These are phyloP conservation scores for Aspergillus sp. DNA, from an alignment of 2,329 filamentous ascomycete genomes.

Conservation along the genomic window DNA sequence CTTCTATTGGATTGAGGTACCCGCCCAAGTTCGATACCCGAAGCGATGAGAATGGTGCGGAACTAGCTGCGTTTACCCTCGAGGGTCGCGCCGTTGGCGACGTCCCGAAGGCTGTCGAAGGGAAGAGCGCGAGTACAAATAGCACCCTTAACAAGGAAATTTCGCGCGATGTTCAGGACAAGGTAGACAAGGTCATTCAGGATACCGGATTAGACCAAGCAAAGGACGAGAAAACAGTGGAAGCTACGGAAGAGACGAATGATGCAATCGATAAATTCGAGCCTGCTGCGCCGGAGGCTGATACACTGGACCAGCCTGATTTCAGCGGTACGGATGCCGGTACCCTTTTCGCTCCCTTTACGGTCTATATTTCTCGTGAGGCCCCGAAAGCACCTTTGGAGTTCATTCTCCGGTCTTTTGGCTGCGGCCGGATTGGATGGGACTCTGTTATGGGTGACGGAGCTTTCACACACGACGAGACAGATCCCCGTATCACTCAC, in stretches of 20 bases:
- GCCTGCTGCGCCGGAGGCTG: slow-evolving; percentile 71
- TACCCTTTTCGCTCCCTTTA: slow-evolving; percentile 78
- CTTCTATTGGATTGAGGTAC: slow-evolving; percentile 82
- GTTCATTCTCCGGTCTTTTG: slow-evolving; percentile 87
- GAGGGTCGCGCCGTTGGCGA: slow-evolving; percentile 59
- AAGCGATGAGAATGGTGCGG: slow-evolving; percentile 82
- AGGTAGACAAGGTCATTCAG: slow-evolving; percentile 51
- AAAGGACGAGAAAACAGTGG: slow-evolving; percentile 36
- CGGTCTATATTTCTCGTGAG: slow-evolving; percentile 88
- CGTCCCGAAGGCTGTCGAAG: slow-evolving; percentile 44
- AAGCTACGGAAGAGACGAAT: slow-evolving; percentile 40
- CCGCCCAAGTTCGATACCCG: slow-evolving; percentile 84
- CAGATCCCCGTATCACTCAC: slow-evolving; percentile 83
- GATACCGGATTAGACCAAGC: slow-evolving; percentile 33
- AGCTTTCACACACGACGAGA: slow-evolving; percentile 82
- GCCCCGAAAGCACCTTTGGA: slow-evolving; percentile 84
- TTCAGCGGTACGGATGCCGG: slow-evolving; percentile 57
- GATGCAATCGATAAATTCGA: slow-evolving; percentile 86
- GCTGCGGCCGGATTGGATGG: slow-evolving; percentile 94
- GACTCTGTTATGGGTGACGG: slow-evolving; percentile 83
- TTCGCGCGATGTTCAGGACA: slow-evolving; percentile 61
- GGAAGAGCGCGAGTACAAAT: slow-evolving; percentile 46
- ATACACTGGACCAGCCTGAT: slow-evolving; percentile 73
- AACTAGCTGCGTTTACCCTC: slow-evolving; percentile 82
- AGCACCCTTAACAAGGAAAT: slow-evolving; percentile 47